Percentiles rank a stretch among this genome's conserved stretches.
phyloP scores from a whole-genome alignment of 176 grass and related monocot genomes.

The Themeda triandra region DNA sequence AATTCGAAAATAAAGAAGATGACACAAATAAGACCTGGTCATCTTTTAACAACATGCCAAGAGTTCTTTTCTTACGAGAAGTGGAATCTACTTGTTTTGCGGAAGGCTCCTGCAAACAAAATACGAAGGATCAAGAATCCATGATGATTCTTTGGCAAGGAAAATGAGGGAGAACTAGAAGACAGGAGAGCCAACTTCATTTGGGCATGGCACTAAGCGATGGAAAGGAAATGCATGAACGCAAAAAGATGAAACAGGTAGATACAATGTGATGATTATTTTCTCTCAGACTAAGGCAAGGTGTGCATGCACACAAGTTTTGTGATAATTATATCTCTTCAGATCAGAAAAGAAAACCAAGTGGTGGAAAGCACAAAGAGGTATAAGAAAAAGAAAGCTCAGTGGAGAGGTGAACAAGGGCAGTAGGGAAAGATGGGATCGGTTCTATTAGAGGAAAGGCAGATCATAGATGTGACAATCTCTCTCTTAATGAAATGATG shows the following conservation, averaged over 20 bases:
- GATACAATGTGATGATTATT: not conserved
- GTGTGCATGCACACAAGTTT: not conserved
- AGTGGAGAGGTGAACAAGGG: not conserved
- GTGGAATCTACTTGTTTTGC: slow-evolving; percentile 21
- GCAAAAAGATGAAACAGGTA: not conserved
- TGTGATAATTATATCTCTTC: not conserved
- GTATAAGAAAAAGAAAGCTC: not conserved
- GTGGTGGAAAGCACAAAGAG: not conserved
- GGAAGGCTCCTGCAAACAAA: slow-evolving; percentile 45
- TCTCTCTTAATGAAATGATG: not conserved
- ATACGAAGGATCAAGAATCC: slow-evolving; percentile 34
- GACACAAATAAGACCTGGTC: slow-evolving; percentile 22
- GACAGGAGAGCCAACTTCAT: not conserved
- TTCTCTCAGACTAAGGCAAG: slow-evolving; percentile 3
- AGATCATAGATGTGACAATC: not conserved
- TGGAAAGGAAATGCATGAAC: not conserved
- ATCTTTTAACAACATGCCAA: slow-evolving; percentile 49
- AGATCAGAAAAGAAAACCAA: slow-evolving; percentile 24
- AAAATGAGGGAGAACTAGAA: not conserved
- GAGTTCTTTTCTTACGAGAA: slow-evolving; percentile 37
- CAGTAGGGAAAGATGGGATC: not conserved
- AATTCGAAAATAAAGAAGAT: not conserved
- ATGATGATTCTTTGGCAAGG: not conserved
- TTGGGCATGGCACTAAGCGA: not conserved
- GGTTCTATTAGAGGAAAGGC: not conserved